phyloP scores from a whole-genome alignment of 768 basidiomycete genomes.

The Tricholoma matsutake region DNA sequence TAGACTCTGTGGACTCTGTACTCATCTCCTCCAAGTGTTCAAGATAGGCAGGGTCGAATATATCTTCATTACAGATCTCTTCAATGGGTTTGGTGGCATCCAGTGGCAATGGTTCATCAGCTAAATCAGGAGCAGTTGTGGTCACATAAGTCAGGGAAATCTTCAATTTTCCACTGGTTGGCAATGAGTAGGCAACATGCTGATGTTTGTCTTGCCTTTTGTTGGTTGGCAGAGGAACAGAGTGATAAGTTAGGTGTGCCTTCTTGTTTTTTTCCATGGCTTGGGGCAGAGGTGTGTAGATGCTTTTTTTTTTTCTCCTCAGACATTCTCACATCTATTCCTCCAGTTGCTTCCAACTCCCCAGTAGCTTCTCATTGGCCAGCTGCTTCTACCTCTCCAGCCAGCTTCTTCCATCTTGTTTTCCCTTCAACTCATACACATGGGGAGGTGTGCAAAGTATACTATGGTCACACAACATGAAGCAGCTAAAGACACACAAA shows the following conservation, averaged over 20 bases:
- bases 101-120: background rate
- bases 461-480: too few species aligned
- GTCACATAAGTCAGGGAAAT: too few species aligned
- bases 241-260: conserved; percentile 2
- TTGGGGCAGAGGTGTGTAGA: background rate
- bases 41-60: background rate
- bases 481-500: too few species aligned
- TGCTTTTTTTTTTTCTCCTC: too few species aligned
- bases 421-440: too few species aligned
- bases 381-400: background rate
- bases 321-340: background rate
- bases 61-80: background rate
- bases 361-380: background rate
- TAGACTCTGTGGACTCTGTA: background rate
- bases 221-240: background rate
- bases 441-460: too few species aligned
- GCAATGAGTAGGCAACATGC: too few species aligned
- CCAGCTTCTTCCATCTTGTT: background rate
- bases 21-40: background rate
- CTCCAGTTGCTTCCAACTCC: background rate
- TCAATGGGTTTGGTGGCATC: background rate
- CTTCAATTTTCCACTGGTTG: too few species aligned
- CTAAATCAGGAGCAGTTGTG: too few species aligned
- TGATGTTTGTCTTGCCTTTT: background rate
- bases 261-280: conserved; percentile 2